A percentile compares a stretch with the other conserved stretches of the same genome.
Evolutionary conservation across 2,329 filamentous ascomycete genomes (phyloP).

Genomic region (Nothopassalora personata): DNA sequence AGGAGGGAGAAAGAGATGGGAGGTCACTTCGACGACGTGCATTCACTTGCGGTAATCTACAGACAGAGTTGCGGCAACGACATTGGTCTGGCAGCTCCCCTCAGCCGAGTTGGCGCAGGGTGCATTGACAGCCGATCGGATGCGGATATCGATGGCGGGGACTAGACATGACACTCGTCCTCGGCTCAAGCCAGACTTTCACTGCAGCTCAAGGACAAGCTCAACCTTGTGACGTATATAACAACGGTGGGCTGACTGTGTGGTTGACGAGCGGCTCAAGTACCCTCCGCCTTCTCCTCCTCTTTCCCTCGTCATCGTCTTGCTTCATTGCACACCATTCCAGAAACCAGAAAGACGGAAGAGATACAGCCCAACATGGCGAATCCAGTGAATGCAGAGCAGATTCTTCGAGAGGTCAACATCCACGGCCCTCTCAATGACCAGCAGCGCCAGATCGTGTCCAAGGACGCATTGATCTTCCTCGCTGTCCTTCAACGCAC

Average conservation of each 20-base stretch:
- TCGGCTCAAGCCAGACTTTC: slow-evolving; percentile 6
- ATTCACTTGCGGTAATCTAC: slow-evolving; percentile 6
- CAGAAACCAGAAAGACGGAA: background rate
- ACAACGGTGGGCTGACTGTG: slow-evolving; percentile 15
- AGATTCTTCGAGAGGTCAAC: slow-evolving; percentile 80
- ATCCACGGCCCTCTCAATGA: slow-evolving; percentile 76
- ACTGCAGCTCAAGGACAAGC: slow-evolving; percentile 9
- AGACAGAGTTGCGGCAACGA: slow-evolving; percentile 2
- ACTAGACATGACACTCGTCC: slow-evolving; percentile 7
- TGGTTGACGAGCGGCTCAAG: slow-evolving; percentile 3
- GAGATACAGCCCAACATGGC: slow-evolving; percentile 14
- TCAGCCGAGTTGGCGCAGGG: slow-evolving; percentile 6
- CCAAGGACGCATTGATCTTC: slow-evolving; percentile 83
- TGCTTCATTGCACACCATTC: background rate
- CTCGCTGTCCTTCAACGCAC: slow-evolving; percentile 90
- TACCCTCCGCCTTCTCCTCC: slow-evolving; percentile 7
- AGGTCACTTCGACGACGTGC: background rate
- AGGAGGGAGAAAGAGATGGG: background rate
- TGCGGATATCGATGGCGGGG: slow-evolving; percentile 16
- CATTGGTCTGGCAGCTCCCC: background rate
- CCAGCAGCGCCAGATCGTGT: slow-evolving; percentile 83
- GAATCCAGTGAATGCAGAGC: slow-evolving; percentile 44
- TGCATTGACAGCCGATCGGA: slow-evolving; percentile 2
- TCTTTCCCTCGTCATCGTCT: background rate
- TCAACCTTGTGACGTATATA: slow-evolving; percentile 22